Percentiles rank a stretch among this genome's conserved stretches.
Evolutionary conservation across 1,284 basidiomycete species (phyloP).

Genomic region (Anthracocystis panici-leucophaei): DNA sequence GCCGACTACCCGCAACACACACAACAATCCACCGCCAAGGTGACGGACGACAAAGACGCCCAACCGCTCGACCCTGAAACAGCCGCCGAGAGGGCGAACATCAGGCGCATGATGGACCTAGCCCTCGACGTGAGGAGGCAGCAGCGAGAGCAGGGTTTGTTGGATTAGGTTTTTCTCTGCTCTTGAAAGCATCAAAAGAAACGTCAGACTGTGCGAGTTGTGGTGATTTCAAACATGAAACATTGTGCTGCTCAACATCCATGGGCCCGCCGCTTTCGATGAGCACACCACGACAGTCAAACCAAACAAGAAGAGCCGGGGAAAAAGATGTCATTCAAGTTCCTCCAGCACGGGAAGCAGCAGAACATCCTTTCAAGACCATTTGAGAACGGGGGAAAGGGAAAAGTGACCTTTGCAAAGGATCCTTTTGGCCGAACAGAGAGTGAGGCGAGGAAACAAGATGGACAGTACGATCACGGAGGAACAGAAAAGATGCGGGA

Average conservation of each 20-base stretch:
- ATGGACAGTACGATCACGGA: too few relatives aligned
- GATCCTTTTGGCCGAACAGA: neutral
- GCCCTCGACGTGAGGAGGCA: slow-evolving; percentile 33
- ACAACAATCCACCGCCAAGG: neutral
- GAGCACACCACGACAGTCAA: too few relatives aligned
- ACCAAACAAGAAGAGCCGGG: too few relatives aligned
- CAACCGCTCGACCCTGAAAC: slow-evolving; percentile 10
- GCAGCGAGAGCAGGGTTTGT: slow-evolving; percentile 31
- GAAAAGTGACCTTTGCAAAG: neutral
- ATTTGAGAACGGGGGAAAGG: neutral
- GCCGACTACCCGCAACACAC: neutral
- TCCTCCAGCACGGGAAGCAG: too few relatives aligned
- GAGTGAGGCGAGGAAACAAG: neutral
- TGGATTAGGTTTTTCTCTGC: too few relatives aligned
- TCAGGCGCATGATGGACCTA: slow-evolving; percentile 21
- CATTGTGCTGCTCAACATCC: too few relatives aligned
- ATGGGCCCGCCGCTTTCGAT: too few relatives aligned
- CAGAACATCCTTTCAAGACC: neutral
- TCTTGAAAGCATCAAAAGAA: too few relatives aligned
- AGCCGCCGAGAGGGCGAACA: slow-evolving; percentile 10
- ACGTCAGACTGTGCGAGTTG: too few relatives aligned
- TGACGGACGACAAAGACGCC: slow-evolving; percentile 1
- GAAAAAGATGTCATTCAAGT: too few relatives aligned
- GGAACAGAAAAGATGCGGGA: too few relatives aligned
- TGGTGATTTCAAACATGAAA: too few relatives aligned